These are phyloP conservation scores for Aphanoascus verrucosus DNA, from an alignment of 2,329 filamentous ascomycete species.

Conservation along the genomic window DNA sequence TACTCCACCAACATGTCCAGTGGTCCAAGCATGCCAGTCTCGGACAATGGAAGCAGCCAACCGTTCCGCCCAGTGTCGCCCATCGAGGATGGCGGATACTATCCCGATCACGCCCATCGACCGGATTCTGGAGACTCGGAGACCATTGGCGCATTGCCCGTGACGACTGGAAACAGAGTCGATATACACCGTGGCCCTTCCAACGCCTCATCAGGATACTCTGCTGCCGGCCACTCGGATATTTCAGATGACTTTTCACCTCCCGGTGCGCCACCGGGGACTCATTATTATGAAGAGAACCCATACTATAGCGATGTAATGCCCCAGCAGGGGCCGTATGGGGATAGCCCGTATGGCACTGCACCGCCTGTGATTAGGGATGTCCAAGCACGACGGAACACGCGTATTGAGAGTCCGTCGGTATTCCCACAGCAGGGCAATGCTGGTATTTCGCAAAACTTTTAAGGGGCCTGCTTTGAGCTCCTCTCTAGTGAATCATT, in stretches of 20 bases:
- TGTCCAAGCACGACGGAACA: conserved; percentile 83
- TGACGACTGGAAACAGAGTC: conserved; percentile 24
- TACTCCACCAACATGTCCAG: conserved; percentile 82
- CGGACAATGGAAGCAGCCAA: conserved; percentile 55
- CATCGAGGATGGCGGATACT: conserved; percentile 47
- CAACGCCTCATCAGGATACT: conserved; percentile 94
- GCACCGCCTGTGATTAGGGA: conserved; percentile 77
- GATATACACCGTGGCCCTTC: conserved; percentile 74
- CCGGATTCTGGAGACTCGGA: conserved; percentile 60
- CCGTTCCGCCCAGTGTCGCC: conserved; percentile 50
- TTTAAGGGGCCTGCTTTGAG: conserved; percentile 44
- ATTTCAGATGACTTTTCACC: conserved; percentile 46
- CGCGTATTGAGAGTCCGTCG: conserved; percentile 81
- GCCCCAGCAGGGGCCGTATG: conserved; percentile 43
- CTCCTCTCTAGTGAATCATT: neutral
- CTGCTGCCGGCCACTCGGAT: conserved; percentile 64
- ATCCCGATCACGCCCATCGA: conserved; percentile 46
- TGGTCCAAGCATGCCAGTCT: conserved; percentile 52
- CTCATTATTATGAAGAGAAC: conserved; percentile 45
- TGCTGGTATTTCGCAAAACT: conserved; percentile 93
- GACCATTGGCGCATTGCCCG: conserved; percentile 61
- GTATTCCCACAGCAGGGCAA: conserved; percentile 65
- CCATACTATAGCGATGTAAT: conserved; percentile 44
- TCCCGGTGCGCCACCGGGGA: conserved; percentile 35
- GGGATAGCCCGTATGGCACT: conserved; percentile 30